A percentile compares a stretch with the other conserved stretches of the same genome.
These are phyloP conservation scores for Gastrodia elata DNA, from an alignment of 106 monocot genomes.

Conservation along the genomic window DNA sequence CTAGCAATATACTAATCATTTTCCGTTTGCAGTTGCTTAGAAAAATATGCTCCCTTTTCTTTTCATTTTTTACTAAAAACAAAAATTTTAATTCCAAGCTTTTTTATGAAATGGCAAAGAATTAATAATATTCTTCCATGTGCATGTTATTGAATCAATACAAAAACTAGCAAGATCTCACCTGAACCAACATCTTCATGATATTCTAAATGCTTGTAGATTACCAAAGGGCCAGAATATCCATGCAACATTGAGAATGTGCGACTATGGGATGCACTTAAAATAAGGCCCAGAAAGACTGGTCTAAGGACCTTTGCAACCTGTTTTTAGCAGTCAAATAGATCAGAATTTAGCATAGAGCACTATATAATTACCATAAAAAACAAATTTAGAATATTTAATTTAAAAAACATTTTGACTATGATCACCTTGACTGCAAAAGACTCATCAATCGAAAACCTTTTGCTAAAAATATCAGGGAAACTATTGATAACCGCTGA, in stretches of 20 bases:
- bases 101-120: not conserved
- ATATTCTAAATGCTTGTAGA: conserved; percentile 81
- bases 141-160: not conserved
- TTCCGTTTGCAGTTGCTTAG: too few species aligned
- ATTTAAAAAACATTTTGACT: not conserved
- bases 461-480: conserved; percentile 83
- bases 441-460: conserved; percentile 59
- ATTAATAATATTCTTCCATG: not conserved
- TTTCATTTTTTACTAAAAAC: too few species aligned
- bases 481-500: conserved; percentile 78
- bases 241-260: conserved; percentile 95
- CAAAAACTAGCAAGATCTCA: conserved; percentile 14
- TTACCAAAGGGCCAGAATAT: conserved; percentile 80
- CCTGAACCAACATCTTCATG: conserved; percentile 75
- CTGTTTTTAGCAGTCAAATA: conserved; percentile 25
- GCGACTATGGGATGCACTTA: conserved; percentile 89
- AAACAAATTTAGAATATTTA: not conserved
- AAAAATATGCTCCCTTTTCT: too few species aligned
- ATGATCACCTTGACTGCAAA: conserved; percentile 55
- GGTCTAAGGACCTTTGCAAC: conserved; percentile 66
- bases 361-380: not conserved
- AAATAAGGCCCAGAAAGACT: conserved; percentile 72
- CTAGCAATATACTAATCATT: too few species aligned
- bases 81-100: too few species aligned
- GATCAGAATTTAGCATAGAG: not conserved